Base-by-base conservation (phyloP, 2,329 filamentous ascomycete genomes). In the Colletotrichum tofieldiae region DNA sequence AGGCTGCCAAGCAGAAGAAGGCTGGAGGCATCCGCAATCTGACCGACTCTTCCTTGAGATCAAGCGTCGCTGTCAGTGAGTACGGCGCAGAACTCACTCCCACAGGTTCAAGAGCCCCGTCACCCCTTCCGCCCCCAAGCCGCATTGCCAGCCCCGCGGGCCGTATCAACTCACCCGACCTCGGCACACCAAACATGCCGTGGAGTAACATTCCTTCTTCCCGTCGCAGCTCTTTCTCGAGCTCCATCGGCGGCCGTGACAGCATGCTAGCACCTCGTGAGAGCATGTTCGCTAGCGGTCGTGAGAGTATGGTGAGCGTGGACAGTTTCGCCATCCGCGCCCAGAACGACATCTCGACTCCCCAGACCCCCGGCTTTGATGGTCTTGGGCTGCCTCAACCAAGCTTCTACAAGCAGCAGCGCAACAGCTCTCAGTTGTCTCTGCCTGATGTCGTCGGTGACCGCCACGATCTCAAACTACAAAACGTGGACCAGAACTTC, bases 401-500 rank as follows among this genome's bases (percentile, higher is more conserved):
- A 18, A 72, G 69, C 26, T 72, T 72, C 69, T 72, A 72, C 65
- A 75, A 71, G 55, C 78, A 80, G 45, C 77, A 83, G 47, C 82
- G 81, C 72, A 83, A 80, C 72, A 79, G 81, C 55, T 88, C 86
- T 1, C 82, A 83, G 3, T 82, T 92, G 35, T 90, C 88, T 37
- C 82, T 91, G 5, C 83, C 89, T 65, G 85, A 85, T 3, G 85
- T 92, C 39, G 84, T 91, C 35, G 88, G 90, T 23, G 89, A 89
- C 70, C 90, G 90, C 77, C 88, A 87, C 65, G 87, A 91, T 76
- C 90, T 88, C 77, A 87, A 89, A 73, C 85, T 92, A 20, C 91
- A 93, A 77, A 90, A 92, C 67, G 89, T 93, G 0, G 90, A 91
- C 75, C 91, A 90, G 2, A 91, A 90, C 81, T 93, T 93, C 81